Base-by-base conservation (phyloP, 2,329 filamentous ascomycete genomes). In the Alternaria rosae region DNA sequence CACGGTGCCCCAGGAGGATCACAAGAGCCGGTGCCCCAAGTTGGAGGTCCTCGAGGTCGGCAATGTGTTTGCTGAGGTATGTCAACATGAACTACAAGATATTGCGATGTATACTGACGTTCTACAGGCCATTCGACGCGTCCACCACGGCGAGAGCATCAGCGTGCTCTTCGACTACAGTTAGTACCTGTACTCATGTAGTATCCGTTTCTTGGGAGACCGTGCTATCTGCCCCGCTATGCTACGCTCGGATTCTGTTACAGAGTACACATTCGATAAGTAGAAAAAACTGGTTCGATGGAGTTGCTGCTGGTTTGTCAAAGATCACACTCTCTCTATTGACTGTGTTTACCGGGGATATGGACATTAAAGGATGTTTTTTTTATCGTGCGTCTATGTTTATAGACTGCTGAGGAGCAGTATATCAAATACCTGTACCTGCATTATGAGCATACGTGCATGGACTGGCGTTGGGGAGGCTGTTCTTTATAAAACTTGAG, bases 81-180 rank as follows among this genome's bases (percentile, higher is more conserved):
- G 80, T 77, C 45, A 2, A 35, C n/a, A n/a, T n/a, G n/a, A 35
- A 17, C 21, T 3, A 38, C 9, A 10, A 23, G 6, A 48, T 20
- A 59, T 75, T 78, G 66, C 78, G 61, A 47, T 42, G 2, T 7
- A 54, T n/a, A 51, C 38, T 17, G 1, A 54, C 47, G 23, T 38
- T 17, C 59, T 11, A 11, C 2, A 89, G 88, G 89, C 95, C 53
- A 97, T 98, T 71, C 91, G 95, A 66, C 89, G 95, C 66, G 94
- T 98, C 61, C 95, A 99, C 81, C 94, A 98, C 80, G 95, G 95
- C 74, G 95, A 99, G 83, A 97, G 93, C 75, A 97, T 99, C 82
- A 97, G 93, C 78, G 92, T 95, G 64, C 86, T 99, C 54, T 99
- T 99, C 81, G 91, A 93, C 77, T 91, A 92, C 80, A 91, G 92